phyloP scores from a whole-genome alignment of 176 grass and related monocot genomes.

The Alopecurus myosuroides region DNA sequence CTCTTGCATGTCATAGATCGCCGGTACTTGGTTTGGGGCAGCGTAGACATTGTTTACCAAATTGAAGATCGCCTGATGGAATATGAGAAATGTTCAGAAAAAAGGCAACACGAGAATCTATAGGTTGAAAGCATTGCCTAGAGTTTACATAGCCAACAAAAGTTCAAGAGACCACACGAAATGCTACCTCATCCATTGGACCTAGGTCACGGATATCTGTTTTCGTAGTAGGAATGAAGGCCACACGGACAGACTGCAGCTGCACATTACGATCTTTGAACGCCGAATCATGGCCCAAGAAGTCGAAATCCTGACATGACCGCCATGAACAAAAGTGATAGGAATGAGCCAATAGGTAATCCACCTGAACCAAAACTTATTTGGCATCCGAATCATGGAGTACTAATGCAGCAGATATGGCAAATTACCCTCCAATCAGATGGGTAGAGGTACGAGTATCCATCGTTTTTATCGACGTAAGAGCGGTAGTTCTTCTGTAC shows the following conservation, averaged over 20 bases:
- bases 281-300: slow-evolving; percentile 82
- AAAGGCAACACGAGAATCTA: not conserved
- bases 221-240: slow-evolving; percentile 78
- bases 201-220: slow-evolving; percentile 83
- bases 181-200: slow-evolving; percentile 77
- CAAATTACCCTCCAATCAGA: slow-evolving; percentile 84
- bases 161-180: not conserved
- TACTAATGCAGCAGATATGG: not conserved
- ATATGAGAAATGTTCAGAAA: not conserved
- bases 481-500: slow-evolving; percentile 60
- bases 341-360: not conserved
- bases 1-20: slow-evolving; percentile 89
- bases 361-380: not conserved
- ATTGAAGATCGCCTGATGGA: slow-evolving; percentile 71
- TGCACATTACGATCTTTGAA: slow-evolving; percentile 79
- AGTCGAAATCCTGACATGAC: slow-evolving; percentile 76
- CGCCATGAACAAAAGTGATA: not conserved
- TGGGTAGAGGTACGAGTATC: slow-evolving; percentile 83
- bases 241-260: slow-evolving; percentile 76
- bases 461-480: slow-evolving; percentile 78
- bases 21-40: slow-evolving; percentile 65
- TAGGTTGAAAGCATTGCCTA: not conserved
- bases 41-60: slow-evolving; percentile 86
- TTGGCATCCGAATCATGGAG: not conserved
- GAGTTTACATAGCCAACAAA: not conserved